phyloP scores from a whole-genome alignment of 441 rosid species.

The Mallotus repandus region DNA sequence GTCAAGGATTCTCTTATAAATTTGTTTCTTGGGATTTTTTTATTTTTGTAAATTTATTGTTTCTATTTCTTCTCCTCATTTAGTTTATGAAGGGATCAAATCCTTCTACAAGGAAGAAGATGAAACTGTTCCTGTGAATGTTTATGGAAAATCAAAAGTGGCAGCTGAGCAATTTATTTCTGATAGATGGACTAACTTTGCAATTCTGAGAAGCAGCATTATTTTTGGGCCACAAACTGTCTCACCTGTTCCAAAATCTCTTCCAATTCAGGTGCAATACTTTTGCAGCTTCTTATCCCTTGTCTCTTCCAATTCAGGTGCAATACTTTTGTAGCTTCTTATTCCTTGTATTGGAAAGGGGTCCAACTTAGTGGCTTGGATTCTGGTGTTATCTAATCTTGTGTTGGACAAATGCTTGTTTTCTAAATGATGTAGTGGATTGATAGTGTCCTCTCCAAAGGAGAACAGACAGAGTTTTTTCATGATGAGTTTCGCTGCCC shows the following conservation, averaged over 20 bases:
- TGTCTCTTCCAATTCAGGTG: slow-evolving; percentile 83
- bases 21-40: background rate
- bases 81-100: slow-evolving; percentile 82
- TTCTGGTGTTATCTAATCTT: background rate
- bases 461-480: slow-evolving; percentile 65
- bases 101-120: slow-evolving; percentile 91
- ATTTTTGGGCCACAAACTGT: slow-evolving; percentile 80
- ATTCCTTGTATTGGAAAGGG: background rate
- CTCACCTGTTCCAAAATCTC: slow-evolving; percentile 80
- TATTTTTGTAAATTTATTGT: background rate
- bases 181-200: slow-evolving; percentile 58
- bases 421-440: slow-evolving; percentile 62
- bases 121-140: slow-evolving; percentile 65
- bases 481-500: slow-evolving; percentile 89
- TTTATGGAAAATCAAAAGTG: slow-evolving; percentile 84
- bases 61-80: background rate
- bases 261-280: slow-evolving; percentile 70
- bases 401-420: slow-evolving; percentile 12
- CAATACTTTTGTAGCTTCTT: no score
- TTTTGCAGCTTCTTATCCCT: background rate
- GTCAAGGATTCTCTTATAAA: background rate
- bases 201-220: slow-evolving; percentile 81
- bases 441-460: slow-evolving; percentile 63
- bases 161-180: slow-evolving; percentile 69
- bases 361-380: background rate